Evolutionary conservation across 2,329 filamentous ascomycete genomes (phyloP).

Genomic region (Pseudocercospora eumusae): DNA sequence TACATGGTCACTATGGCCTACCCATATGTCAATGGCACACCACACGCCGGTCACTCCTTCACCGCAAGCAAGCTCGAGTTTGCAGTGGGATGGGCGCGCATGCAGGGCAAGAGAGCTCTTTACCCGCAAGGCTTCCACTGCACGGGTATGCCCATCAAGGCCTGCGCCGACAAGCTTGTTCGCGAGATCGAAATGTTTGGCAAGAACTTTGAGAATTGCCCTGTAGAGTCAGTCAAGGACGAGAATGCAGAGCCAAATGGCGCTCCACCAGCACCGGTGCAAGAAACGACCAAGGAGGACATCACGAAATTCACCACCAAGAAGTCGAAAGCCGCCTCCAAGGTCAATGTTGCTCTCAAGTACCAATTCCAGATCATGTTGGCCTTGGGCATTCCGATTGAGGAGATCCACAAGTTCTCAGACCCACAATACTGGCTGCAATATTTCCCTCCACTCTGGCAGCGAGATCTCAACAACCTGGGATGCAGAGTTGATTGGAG

Average conservation of each 20-base stretch:
- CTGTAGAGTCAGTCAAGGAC: slow-evolving; percentile 56
- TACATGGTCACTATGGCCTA: slow-evolving; percentile 82
- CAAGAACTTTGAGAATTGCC: slow-evolving; percentile 76
- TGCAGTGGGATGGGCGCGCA: slow-evolving; percentile 77
- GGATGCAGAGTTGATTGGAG: slow-evolving; percentile 92
- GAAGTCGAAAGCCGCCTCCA: slow-evolving; percentile 83
- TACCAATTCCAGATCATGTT: slow-evolving; percentile 97
- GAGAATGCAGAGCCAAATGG: slow-evolving; percentile 48
- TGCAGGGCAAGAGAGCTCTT: slow-evolving; percentile 83
- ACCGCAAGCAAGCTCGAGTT: slow-evolving; percentile 94
- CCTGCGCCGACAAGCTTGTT: slow-evolving; percentile 90
- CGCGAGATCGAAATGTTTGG: slow-evolving; percentile 90
- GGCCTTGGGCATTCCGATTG: slow-evolving; percentile 78
- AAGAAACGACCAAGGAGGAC: slow-evolving; percentile 71
- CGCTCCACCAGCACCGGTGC: slow-evolving; percentile 56
- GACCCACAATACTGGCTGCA: slow-evolving; percentile 90
- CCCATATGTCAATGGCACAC: slow-evolving; percentile 81
- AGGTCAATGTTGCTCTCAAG: slow-evolving; percentile 86
- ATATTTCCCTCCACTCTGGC: slow-evolving; percentile 82
- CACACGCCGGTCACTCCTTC: slow-evolving; percentile 88
- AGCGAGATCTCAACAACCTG: slow-evolving; percentile 77
- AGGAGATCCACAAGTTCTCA: slow-evolving; percentile 91
- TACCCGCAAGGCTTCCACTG: slow-evolving; percentile 95
- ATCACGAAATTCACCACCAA: slow-evolving; percentile 88
- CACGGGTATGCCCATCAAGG: slow-evolving; percentile 98